phyloP scores from a whole-genome alignment of 2,329 filamentous ascomycete genomes.

The Pseudocercospora fijiensis region DNA sequence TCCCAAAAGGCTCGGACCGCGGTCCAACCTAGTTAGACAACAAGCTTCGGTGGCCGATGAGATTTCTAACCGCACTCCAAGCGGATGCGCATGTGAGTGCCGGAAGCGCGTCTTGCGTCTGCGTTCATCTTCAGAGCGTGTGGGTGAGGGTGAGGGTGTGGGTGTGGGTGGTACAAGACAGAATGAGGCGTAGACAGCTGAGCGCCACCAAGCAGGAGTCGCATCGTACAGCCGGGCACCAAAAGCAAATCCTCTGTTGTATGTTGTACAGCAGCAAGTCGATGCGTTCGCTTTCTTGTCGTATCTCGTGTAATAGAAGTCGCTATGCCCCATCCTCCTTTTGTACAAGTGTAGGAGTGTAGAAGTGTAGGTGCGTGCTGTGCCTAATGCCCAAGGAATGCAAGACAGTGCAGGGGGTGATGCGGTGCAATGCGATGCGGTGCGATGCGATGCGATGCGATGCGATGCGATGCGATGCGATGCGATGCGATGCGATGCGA shows the following conservation, averaged over 20 bases:
- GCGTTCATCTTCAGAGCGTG: background rate
- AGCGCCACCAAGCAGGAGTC: constrained; percentile 2
- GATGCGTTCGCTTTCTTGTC: constrained; percentile 13
- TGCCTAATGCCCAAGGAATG: constrained; percentile 9
- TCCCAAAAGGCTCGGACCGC: constrained; percentile 18
- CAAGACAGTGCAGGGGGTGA: constrained; percentile 7
- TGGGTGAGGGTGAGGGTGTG: too few species aligned
- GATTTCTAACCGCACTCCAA: background rate
- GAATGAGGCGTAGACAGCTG: constrained; percentile 3
- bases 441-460: constrained; percentile 10
- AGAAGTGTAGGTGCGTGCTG: constrained; percentile 14
- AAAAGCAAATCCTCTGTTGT: constrained; percentile 5
- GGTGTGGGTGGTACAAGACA: constrained; percentile 2
- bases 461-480: constrained; percentile 1
- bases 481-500: constrained; percentile 13
- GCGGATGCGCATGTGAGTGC: background rate
- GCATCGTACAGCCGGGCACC: background rate
- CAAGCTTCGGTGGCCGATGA: constrained; percentile 4
- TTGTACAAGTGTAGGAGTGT: constrained; percentile 17
- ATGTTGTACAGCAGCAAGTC: constrained; percentile 4
- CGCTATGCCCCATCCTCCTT: constrained; percentile 12
- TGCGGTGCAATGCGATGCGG: constrained; percentile 13
- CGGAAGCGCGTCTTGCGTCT: background rate
- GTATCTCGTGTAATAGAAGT: constrained; percentile 12
- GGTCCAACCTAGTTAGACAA: background rate